These are phyloP conservation scores for Chlamydomonas incerta DNA, from an alignment of 139 green algal genomes.

Conservation along the genomic window DNA sequence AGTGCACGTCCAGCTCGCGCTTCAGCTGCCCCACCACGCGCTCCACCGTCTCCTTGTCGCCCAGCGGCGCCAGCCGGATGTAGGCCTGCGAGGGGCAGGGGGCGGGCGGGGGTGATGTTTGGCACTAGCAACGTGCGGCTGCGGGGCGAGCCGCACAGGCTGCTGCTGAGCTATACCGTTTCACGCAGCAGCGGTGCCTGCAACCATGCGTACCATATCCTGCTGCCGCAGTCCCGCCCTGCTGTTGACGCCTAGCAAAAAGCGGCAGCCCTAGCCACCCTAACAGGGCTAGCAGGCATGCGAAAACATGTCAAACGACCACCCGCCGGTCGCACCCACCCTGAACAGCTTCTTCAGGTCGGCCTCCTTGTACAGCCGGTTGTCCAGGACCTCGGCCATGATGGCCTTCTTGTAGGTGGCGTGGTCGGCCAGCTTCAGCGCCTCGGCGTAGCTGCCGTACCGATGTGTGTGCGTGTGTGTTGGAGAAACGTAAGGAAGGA, in stretches of 20 bases:
- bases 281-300: too few relatives aligned
- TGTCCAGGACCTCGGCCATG: slow-evolving; percentile 45
- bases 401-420: slow-evolving; percentile 48
- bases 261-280: too few relatives aligned
- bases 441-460: slow-evolving; percentile 1
- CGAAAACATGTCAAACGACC: too few relatives aligned
- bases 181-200: too few relatives aligned
- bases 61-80: slow-evolving; percentile 39
- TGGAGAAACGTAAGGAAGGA: background rate
- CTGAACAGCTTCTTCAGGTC: slow-evolving; percentile 46
- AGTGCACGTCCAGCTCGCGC: slow-evolving; percentile 45
- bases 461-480: background rate
- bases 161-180: too few relatives aligned
- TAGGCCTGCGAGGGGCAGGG: background rate
- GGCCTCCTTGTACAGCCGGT: slow-evolving; percentile 40
- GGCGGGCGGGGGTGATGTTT: background rate
- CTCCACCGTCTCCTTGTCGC: slow-evolving; percentile 35
- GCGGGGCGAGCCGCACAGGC: too few relatives aligned
- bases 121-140: too few relatives aligned
- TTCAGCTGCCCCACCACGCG: slow-evolving; percentile 39
- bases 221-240: too few relatives aligned
- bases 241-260: too few relatives aligned
- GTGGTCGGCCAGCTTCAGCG: background rate
- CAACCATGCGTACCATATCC: too few relatives aligned
- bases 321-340: too few relatives aligned